Base-by-base conservation (phyloP, 2,329 filamentous ascomycete species). In the Penicillium janthinellum region DNA sequence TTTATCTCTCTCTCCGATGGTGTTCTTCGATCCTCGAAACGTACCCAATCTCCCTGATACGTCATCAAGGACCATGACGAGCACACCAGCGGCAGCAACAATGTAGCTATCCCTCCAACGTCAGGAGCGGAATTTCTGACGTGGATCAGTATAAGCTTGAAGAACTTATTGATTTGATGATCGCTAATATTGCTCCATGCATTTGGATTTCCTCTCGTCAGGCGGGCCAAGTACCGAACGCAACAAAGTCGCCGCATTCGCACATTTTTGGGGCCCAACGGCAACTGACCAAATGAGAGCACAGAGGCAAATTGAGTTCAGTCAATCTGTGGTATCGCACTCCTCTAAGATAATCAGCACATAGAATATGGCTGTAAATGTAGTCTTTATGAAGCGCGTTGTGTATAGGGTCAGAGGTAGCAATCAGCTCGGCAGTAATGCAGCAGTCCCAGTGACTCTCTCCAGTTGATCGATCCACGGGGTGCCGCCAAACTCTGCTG, bases 61-160 rank as follows among this genome's bases (percentile, higher is more conserved):
- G 56, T 63, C 58, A 61, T 63, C 58, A 54, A 50, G 59, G 56
- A 44, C 54, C 20, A 49, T 56, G 52, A 57, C 44, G 44, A 45
- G 17, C 14, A 15, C 22, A 8, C 2, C 20, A 20, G 44, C 42
- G 12, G 12, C 1, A 28, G 22, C 41, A 47, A 15, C 44, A 31
- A 47, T 10, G 44, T n/a, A 47, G 44, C 22, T 28, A 31, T 31
- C 14, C 25, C 22, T 28, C 14, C 44, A 47, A 31, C 31, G 28
- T 42, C 34, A 28, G 22, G 7, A 17, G 34, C 34, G n/a, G 11
- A 31, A 38, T 39, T n/a, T 47, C 25, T 11, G 39, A 22, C 17
- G 44, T 47, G 44, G 44, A 31, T 47, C 22, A 47, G 44, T 6
- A 47, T 31, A 28, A 31, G 4, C 44, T n/a, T 47, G 6, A 20